A percentile compares a stretch with the other conserved stretches of the same genome.
These are phyloP conservation scores for Guadua angustifolia DNA, from an alignment of 176 grass and related monocot genomes.

Conservation along the genomic window DNA sequence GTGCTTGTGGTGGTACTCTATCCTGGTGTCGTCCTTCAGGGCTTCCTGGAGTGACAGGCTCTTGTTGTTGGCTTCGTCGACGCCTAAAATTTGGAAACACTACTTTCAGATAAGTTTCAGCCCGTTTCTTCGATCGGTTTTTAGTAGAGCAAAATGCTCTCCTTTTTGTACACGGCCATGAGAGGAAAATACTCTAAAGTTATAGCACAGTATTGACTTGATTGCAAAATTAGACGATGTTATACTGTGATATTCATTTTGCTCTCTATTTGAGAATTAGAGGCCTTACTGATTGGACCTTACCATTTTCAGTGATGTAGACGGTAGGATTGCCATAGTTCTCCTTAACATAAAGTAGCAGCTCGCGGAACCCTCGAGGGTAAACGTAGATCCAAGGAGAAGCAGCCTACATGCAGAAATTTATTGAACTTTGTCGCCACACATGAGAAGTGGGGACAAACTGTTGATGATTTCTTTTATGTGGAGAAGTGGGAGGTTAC, in stretches of 20 bases:
- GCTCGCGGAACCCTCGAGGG: constrained; percentile 49
- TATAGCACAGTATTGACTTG: not conserved
- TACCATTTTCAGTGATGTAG: constrained; percentile 75
- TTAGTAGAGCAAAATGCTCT: no score
- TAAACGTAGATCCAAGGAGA: constrained; percentile 62
- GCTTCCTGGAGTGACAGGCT: constrained; percentile 55
- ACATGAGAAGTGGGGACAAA: not conserved
- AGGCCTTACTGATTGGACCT: not conserved
- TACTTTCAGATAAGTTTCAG: not conserved
- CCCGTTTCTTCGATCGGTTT: not conserved
- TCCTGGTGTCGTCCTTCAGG: constrained; percentile 57
- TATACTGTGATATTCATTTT: not conserved
- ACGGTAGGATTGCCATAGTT: constrained; percentile 56
- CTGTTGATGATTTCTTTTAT: not conserved
- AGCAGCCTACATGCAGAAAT: constrained; percentile 28
- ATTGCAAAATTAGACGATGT: not conserved
- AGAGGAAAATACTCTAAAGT: no score
- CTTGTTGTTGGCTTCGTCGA: constrained; percentile 53
- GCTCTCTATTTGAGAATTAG: not conserved
- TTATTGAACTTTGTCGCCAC: not conserved
- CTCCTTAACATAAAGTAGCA: constrained; percentile 59
- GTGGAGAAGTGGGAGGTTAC: constrained; percentile 18
- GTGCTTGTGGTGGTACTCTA: constrained; percentile 63
- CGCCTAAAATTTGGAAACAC: constrained; percentile 4
- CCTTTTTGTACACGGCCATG: no score